phyloP scores from a whole-genome alignment of 257 asterid genomes.

The Eucommia ulmoides region DNA sequence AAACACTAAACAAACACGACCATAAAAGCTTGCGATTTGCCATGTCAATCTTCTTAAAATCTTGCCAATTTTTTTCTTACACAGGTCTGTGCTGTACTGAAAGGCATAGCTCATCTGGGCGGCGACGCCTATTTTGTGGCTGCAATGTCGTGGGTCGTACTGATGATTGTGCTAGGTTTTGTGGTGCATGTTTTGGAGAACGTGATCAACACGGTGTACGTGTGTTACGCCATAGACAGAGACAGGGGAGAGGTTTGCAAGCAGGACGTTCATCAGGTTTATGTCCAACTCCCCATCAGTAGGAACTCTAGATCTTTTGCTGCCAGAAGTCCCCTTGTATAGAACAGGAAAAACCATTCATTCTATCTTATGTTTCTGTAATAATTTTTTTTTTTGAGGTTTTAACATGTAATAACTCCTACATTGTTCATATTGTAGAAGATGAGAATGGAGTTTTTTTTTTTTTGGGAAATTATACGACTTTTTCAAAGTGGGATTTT shows the following conservation, averaged over 20 bases:
- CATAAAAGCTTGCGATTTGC: no score
- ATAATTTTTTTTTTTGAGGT: no score
- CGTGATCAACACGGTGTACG: slow-evolving; percentile 70
- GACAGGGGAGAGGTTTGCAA: slow-evolving; percentile 82
- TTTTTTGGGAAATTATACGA: no score
- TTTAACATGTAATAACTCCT: no score
- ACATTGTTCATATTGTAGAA: no score
- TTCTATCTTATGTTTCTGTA: no score
- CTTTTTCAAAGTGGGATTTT: no score
- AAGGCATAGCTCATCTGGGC: slow-evolving; percentile 45
- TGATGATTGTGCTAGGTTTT: slow-evolving; percentile 54
- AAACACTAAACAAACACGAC: no score
- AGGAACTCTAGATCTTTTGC: slow-evolving; percentile 61
- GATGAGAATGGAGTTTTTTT: no score
- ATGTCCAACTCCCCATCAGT: slow-evolving; percentile 83
- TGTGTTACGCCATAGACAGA: slow-evolving; percentile 84
- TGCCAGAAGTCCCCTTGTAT: slow-evolving; percentile 40
- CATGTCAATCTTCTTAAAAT: no score
- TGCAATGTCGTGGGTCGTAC: slow-evolving; percentile 60
- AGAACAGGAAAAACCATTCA: no score
- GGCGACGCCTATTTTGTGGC: slow-evolving; percentile 64
- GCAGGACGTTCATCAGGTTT: slow-evolving; percentile 85
- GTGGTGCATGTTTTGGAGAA: slow-evolving; percentile 74
- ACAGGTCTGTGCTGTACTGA: slow-evolving; percentile 66
- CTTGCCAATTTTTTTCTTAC: neutral